phyloP scores from a whole-genome alignment of 1,139 yeast genomes.

The Pneumocystis carinii region DNA sequence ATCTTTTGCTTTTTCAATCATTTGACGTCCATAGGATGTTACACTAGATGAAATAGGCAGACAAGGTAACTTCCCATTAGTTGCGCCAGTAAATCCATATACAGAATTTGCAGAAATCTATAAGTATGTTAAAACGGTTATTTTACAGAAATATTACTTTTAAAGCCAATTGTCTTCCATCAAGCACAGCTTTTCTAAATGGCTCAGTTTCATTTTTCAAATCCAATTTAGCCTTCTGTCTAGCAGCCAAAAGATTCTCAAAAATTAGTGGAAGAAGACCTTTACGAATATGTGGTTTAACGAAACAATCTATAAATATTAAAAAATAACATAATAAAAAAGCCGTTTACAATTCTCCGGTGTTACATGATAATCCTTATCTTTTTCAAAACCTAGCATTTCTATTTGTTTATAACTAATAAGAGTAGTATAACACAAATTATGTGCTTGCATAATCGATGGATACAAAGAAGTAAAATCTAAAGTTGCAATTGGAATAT shows the following conservation, averaged over 20 bases:
- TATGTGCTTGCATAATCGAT: slow-evolving; percentile 99
- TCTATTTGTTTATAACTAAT: slow-evolving; percentile 56
- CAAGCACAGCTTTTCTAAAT: slow-evolving; percentile 78
- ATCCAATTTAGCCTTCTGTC: slow-evolving; percentile 85
- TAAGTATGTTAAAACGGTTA: background rate
- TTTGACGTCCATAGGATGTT: slow-evolving; percentile 89
- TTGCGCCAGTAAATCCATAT: slow-evolving; percentile 98
- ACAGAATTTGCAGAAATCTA: slow-evolving; percentile 84
- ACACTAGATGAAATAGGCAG: slow-evolving; percentile 89
- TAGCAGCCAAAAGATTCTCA: slow-evolving; percentile 73
- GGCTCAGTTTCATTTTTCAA: slow-evolving; percentile 89
- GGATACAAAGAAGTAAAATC: slow-evolving; percentile 98
- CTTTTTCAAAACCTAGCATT: slow-evolving; percentile 46
- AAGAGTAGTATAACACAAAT: slow-evolving; percentile 84
- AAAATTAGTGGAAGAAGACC: slow-evolving; percentile 88
- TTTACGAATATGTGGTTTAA: slow-evolving; percentile 51
- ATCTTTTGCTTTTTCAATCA: slow-evolving; percentile 84
- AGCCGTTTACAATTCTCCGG: slow-evolving; percentile 55
- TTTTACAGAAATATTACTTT: slow-evolving; percentile 30
- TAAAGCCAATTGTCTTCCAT: slow-evolving; percentile 93
- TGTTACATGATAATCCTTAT: slow-evolving; percentile 65
- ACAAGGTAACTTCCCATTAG: slow-evolving; percentile 92
- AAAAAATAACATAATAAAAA: background rate
- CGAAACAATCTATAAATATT: slow-evolving; percentile 40
- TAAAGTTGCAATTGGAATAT: slow-evolving; percentile 90